Evolutionary conservation across 768 basidiomycete genomes (phyloP).

Genomic region (Ramaria rubella): DNA sequence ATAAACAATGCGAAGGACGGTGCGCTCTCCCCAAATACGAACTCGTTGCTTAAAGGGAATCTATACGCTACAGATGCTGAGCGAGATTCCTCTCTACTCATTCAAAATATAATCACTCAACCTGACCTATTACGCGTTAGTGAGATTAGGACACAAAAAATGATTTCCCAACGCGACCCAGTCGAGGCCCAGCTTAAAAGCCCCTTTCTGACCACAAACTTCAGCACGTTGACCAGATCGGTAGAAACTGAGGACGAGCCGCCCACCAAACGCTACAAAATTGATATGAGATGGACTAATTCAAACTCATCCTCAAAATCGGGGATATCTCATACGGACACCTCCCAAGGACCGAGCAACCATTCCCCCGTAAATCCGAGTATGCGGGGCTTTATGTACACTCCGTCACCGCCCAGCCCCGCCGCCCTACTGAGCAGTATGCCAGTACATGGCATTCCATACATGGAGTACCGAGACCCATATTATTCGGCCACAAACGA

Average conservation of each 20-base stretch:
- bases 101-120: too few relatives aligned
- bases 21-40: too few relatives aligned
- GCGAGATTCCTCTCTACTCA: too few relatives aligned
- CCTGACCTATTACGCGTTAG: too few relatives aligned
- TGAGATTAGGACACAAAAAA: neutral
- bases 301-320: too few relatives aligned
- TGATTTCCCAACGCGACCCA: neutral
- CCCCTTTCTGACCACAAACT: neutral
- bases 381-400: conserved; percentile 40
- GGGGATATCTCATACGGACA: too few relatives aligned
- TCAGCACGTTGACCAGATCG: too few relatives aligned
- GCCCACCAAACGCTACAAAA: neutral
- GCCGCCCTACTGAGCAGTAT: conserved; percentile 41
- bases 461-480: conserved; percentile 66
- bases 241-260: neutral
- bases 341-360: neutral
- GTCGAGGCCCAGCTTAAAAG: neutral
- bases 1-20: too few relatives aligned
- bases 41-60: too few relatives aligned
- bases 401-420: conserved; percentile 42
- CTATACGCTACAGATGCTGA: too few relatives aligned
- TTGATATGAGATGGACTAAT: neutral
- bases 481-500: conserved; percentile 72
- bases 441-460: conserved; percentile 42
- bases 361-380: conserved; percentile 18